phyloP scores from a whole-genome alignment of 768 basidiomycete genomes.

The Neoboletus subvelutipes region DNA sequence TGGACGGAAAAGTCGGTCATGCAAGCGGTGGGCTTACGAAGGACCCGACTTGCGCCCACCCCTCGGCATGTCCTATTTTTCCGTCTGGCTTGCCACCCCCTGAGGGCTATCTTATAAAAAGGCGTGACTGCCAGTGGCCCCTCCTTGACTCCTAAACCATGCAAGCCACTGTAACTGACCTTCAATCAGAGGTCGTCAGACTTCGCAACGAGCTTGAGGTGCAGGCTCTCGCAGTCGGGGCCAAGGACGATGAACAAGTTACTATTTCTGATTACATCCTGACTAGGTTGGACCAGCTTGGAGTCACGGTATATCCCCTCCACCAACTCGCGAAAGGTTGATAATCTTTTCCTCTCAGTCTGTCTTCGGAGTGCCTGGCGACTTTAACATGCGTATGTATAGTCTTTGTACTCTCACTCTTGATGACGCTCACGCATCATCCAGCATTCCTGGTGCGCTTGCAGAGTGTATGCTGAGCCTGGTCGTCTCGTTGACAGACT shows the following conservation, averaged over 20 bases:
- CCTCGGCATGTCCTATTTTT: too few relatives aligned
- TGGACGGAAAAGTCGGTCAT: too few relatives aligned
- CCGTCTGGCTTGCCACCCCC: too few relatives aligned
- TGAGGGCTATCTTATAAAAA: background rate
- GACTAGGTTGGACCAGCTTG: conserved; percentile 60
- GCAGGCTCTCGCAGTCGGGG: conserved; percentile 36
- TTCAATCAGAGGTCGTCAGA: conserved; percentile 47
- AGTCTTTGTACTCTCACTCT: background rate
- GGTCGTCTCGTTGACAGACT: background rate
- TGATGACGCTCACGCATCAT: background rate
- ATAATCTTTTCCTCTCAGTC: conserved; percentile 40
- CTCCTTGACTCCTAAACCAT: conserved; percentile 13
- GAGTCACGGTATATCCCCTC: conserved; percentile 49
- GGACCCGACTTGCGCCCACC: too few relatives aligned
- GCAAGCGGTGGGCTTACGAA: too few relatives aligned
- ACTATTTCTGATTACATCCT: conserved; percentile 61
- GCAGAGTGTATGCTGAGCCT: background rate
- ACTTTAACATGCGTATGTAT: conserved; percentile 68
- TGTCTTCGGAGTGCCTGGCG: conserved; percentile 86
- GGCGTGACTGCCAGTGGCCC: background rate
- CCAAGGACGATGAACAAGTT: conserved; percentile 42
- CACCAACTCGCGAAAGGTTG: background rate
- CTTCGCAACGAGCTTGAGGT: conserved; percentile 50
- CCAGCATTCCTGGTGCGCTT: conserved; percentile 31
- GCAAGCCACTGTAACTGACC: conserved; percentile 14